A percentile compares a stretch with the other conserved stretches of the same genome.
phyloP scores from a whole-genome alignment of 192 early-diverging fungal genomes.

The Backusella luteola region DNA sequence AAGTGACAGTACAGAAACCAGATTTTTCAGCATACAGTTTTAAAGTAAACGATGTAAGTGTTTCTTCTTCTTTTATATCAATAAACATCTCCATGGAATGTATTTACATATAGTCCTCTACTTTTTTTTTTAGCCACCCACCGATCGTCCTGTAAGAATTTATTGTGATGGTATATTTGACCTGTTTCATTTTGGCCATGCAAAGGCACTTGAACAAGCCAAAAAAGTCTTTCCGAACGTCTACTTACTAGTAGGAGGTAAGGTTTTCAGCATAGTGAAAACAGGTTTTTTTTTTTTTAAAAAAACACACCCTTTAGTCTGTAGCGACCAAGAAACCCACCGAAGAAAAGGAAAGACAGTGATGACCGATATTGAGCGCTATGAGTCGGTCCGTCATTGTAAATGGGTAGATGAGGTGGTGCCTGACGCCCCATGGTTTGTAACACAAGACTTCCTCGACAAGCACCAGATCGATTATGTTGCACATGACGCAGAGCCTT shows the following conservation, averaged over 20 bases:
- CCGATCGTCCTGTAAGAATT: slow-evolving; percentile 63
- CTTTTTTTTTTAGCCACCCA: slow-evolving; percentile 42
- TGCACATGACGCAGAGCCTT: slow-evolving; percentile 79
- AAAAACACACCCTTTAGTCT: slow-evolving; percentile 39
- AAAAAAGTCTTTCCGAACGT: slow-evolving; percentile 77
- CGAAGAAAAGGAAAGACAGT: slow-evolving; percentile 80
- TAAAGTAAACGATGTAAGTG: slow-evolving; percentile 6
- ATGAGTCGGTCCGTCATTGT: slow-evolving; percentile 78
- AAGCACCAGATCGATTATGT: slow-evolving; percentile 80
- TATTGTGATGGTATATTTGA: slow-evolving; percentile 86
- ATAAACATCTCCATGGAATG: no score
- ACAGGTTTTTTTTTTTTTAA: no score
- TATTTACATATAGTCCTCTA: background rate
- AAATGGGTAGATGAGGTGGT: slow-evolving; percentile 85
- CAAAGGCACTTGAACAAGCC: slow-evolving; percentile 73
- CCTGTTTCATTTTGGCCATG: slow-evolving; percentile 79
- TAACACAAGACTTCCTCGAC: slow-evolving; percentile 76
- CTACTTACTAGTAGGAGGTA: slow-evolving; percentile 67
- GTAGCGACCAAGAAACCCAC: slow-evolving; percentile 74
- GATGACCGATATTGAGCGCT: slow-evolving; percentile 73
- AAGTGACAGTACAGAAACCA: background rate
- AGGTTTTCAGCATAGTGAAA: background rate
- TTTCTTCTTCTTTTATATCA: background rate
- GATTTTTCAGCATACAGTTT: background rate
- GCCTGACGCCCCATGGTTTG: slow-evolving; percentile 71